Evolutionary conservation across 805 yeast species (phyloP).

Genomic region (Ogataea minuta): DNA sequence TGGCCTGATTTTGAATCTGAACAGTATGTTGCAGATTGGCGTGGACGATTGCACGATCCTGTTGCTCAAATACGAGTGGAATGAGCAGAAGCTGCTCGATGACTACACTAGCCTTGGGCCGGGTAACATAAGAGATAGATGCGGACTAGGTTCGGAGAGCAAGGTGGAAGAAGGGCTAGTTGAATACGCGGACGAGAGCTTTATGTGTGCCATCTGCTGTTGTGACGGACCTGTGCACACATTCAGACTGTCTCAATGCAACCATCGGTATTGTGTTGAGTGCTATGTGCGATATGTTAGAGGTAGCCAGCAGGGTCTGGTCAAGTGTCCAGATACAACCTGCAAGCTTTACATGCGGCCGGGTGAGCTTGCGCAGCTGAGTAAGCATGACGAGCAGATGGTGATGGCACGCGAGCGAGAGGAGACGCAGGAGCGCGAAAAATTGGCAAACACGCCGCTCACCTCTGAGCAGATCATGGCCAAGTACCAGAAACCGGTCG

Average conservation of each 20-base stretch:
- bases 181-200: constrained; percentile 29
- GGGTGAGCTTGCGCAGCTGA: constrained; percentile 36
- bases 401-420: constrained; percentile 8
- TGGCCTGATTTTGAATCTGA: constrained; percentile 34
- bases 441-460: constrained; percentile 8
- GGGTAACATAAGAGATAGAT: constrained; percentile 22
- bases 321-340: constrained; percentile 65
- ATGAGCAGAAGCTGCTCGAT: constrained; percentile 55
- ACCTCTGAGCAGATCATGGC: constrained; percentile 24
- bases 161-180: constrained; percentile 29
- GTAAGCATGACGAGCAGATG: constrained; percentile 19
- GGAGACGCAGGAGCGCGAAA: constrained; percentile 4
- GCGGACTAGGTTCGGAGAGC: constrained; percentile 34
- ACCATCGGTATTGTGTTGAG: constrained; percentile 63
- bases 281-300: constrained; percentile 67
- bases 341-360: constrained; percentile 46
- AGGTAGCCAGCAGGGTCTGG: constrained; percentile 43
- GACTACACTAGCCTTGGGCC: constrained; percentile 43
- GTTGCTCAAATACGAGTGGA: constrained; percentile 54
- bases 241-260: constrained; percentile 57
- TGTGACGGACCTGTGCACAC: constrained; percentile 36
- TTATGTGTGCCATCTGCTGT: constrained; percentile 71
- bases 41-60: constrained; percentile 42
- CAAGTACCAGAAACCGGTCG: constrained; percentile 17
- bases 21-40: constrained; percentile 38